phyloP scores from a whole-genome alignment of 768 basidiomycete genomes.

The Trametes cubensis region DNA sequence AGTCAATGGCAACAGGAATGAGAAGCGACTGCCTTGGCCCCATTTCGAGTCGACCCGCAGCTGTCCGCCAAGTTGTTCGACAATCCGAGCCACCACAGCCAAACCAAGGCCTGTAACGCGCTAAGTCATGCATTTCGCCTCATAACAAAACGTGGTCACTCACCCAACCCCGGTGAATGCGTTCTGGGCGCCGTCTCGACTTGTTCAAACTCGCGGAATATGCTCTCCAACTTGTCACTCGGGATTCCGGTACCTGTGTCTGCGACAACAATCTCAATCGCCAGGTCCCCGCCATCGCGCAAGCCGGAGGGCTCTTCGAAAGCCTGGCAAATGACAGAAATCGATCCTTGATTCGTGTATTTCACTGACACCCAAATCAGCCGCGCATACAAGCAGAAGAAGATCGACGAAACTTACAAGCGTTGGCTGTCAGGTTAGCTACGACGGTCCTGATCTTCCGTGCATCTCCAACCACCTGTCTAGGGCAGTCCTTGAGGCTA shows the following conservation, averaged over 20 bases:
- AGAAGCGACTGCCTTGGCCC: slow-evolving; percentile 71
- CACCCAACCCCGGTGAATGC: slow-evolving; percentile 51
- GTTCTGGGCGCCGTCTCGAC: slow-evolving; percentile 56
- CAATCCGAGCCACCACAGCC: slow-evolving; percentile 79
- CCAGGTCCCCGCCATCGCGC: slow-evolving; percentile 47
- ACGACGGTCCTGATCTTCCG: slow-evolving; percentile 77
- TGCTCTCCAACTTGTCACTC: slow-evolving; percentile 64
- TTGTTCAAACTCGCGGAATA: slow-evolving; percentile 81
- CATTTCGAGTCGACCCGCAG: slow-evolving; percentile 74
- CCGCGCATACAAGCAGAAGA: not conserved
- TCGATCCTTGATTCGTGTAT: slow-evolving; percentile 63
- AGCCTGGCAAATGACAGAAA: slow-evolving; percentile 59
- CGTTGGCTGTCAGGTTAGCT: slow-evolving; percentile 77
- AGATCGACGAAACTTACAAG: slow-evolving; percentile 46
- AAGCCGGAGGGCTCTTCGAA: slow-evolving; percentile 56
- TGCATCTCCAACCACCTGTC: slow-evolving; percentile 68
- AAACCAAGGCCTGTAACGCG: slow-evolving; percentile 60
- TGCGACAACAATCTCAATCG: slow-evolving; percentile 68
- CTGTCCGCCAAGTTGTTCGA: slow-evolving; percentile 78
- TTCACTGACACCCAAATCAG: slow-evolving; percentile 51
- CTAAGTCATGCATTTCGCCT: not conserved
- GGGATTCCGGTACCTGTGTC: slow-evolving; percentile 79
- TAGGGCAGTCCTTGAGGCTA: slow-evolving; percentile 55
- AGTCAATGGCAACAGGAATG: slow-evolving; percentile 67
- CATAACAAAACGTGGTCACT: slow-evolving; percentile 8